Evolutionary conservation across 2,329 filamentous ascomycete genomes (phyloP).

Genomic region (Apiospora rasikravindrae): DNA sequence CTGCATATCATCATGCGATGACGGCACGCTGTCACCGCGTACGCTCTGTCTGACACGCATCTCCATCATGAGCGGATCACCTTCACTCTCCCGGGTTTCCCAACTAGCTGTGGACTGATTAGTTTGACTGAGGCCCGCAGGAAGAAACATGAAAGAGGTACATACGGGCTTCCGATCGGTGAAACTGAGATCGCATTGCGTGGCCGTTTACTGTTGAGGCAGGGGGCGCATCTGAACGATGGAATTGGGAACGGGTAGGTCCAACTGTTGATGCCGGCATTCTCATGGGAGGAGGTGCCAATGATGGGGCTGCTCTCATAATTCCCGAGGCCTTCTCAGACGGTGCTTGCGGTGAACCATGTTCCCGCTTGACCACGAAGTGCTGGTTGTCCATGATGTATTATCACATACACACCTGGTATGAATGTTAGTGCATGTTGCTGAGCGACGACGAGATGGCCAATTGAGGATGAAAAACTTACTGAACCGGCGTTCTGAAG

Average conservation of each 20-base stretch:
- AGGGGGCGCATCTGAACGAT: not conserved
- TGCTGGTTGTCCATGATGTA: slow-evolving; percentile 1
- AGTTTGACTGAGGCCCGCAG: not conserved
- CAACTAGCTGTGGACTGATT: slow-evolving; percentile 19
- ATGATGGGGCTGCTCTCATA: slow-evolving; percentile 12
- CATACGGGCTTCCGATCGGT: slow-evolving; percentile 24
- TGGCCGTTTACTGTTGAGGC: not conserved
- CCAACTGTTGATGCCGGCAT: not conserved
- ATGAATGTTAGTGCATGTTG: not conserved
- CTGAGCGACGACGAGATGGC: not conserved
- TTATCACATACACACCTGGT: not conserved
- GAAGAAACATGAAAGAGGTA: not conserved
- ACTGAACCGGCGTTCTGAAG: not conserved
- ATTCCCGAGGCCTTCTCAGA: not conserved
- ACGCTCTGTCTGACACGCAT: slow-evolving; percentile 7
- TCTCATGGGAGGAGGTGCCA: not conserved
- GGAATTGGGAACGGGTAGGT: not conserved
- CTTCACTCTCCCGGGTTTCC: slow-evolving; percentile 19
- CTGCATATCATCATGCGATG: slow-evolving; percentile 28
- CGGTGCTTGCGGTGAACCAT: not conserved
- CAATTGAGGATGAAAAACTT: not conserved
- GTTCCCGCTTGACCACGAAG: slow-evolving; percentile 21
- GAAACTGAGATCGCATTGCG: not conserved
- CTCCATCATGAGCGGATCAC: slow-evolving; percentile 17
- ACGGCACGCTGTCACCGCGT: not conserved